Conservation (phyloP, 1,284 basidiomycete genomes). For the Rhodotorula sp. region DNA sequence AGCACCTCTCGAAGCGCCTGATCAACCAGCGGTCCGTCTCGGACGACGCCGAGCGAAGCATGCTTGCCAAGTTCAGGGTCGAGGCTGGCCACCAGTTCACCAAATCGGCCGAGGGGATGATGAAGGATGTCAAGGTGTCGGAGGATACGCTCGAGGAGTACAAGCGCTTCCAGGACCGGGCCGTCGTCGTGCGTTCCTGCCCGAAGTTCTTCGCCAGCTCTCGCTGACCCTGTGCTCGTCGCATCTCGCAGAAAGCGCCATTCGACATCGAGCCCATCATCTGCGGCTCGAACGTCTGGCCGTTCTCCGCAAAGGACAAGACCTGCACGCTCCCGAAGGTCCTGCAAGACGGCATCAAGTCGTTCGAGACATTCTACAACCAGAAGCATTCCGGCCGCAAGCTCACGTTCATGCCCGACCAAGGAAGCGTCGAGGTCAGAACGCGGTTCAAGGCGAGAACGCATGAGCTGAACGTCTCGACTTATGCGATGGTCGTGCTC, state of each 20-base stretch:
- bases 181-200: slow-evolving; percentile 4
- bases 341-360: slow-evolving; percentile 65
- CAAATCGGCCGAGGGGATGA: slow-evolving; percentile 98
- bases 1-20: slow-evolving; percentile 88
- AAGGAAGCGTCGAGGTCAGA: slow-evolving; percentile 87
- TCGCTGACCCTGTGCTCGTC: not conserved
- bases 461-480: slow-evolving; percentile 92
- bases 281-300: slow-evolving; percentile 41
- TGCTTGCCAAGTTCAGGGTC: slow-evolving; percentile 97
- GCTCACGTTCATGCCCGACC: slow-evolving; percentile 88
- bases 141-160: slow-evolving; percentile 78
- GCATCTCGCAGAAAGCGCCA: slow-evolving; percentile 22
- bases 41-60: slow-evolving; percentile 95
- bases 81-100: slow-evolving; percentile 97
- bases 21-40: slow-evolving; percentile 83
- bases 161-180: slow-evolving; percentile 50
- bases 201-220: not conserved
- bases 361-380: slow-evolving; percentile 88
- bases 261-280: slow-evolving; percentile 39
- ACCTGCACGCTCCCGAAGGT: slow-evolving; percentile 64
- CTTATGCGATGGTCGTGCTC: slow-evolving; percentile 83
- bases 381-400: slow-evolving; percentile 83
- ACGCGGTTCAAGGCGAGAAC: slow-evolving; percentile 74
- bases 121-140: slow-evolving; percentile 93
- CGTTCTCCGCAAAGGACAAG: slow-evolving; percentile 46